A percentile compares a stretch with the other conserved stretches of the same genome.
Evolutionary conservation across 768 basidiomycete genomes (phyloP).

Genomic region (Roridomyces roridus): DNA sequence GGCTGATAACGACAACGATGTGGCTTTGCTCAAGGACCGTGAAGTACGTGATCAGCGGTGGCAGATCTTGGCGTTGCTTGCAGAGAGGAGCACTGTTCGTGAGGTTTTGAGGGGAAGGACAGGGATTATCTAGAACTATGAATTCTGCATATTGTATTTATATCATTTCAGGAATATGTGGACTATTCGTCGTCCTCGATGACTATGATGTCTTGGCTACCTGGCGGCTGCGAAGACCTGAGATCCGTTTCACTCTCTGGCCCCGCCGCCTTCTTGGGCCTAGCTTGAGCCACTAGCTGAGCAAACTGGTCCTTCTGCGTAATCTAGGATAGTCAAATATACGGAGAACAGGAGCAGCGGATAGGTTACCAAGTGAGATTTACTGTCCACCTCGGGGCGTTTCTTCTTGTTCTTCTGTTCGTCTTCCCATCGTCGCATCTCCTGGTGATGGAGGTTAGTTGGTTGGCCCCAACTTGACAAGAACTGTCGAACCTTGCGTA

Average conservation of each 20-base stretch:
- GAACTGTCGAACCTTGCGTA: no score
- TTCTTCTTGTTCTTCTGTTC: conserved; percentile 49
- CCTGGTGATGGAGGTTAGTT: no score
- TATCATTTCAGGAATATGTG: conserved; percentile 3
- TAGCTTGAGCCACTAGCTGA: conserved; percentile 42
- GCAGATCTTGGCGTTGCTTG: conserved; percentile 79
- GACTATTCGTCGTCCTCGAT: no score
- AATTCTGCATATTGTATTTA: conserved; percentile 12
- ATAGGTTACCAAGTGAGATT: conserved; percentile 44
- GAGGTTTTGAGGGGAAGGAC: conserved; percentile 49
- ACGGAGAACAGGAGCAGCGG: no score
- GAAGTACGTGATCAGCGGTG: conserved; percentile 74
- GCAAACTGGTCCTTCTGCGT: conserved; percentile 47
- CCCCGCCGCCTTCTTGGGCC: conserved; percentile 33
- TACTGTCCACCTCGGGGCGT: conserved; percentile 47
- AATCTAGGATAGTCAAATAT: conserved; percentile 35
- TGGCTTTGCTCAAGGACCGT: conserved; percentile 61
- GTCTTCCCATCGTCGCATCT: conserved; percentile 67
- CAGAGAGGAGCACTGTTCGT: conserved; percentile 74
- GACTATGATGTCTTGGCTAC: no score
- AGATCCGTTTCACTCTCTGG: no score
- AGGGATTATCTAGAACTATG: conserved; percentile 33
- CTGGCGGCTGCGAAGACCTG: no score
- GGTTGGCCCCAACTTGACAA: no score
- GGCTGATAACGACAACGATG: conserved; percentile 57